A percentile compares a stretch with the other conserved stretches of the same genome.
Conservation (phyloP, 2,329 filamentous ascomycete genomes). For the Hysterium pulicare region DNA sequence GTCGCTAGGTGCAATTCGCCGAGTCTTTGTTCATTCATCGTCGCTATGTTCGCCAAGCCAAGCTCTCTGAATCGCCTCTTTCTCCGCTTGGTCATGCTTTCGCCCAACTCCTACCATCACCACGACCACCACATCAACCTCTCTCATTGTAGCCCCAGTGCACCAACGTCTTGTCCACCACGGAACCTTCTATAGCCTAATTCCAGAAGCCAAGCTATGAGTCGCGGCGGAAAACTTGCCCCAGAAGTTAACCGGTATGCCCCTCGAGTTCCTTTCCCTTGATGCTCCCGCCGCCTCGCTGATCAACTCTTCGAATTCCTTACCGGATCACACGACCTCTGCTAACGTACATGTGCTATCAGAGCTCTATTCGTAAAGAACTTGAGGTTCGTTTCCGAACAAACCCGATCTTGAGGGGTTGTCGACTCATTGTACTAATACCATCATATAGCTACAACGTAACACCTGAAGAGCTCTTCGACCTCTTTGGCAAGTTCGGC, state of each 20-base stretch:
- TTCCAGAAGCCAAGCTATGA: slow-evolving; percentile 67
- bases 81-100: background rate
- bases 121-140: background rate
- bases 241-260: slow-evolving; percentile 97
- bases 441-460: slow-evolving; percentile 80
- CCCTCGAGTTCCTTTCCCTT: slow-evolving; percentile 24
- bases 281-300: slow-evolving; percentile 8
- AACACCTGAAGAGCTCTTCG: slow-evolving; percentile 94
- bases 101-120: too few relatives aligned
- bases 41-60: too few relatives aligned
- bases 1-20: too few relatives aligned
- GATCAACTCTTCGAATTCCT: slow-evolving; percentile 8
- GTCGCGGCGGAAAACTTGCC: slow-evolving; percentile 93
- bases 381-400: slow-evolving; percentile 64
- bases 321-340: slow-evolving; percentile 22
- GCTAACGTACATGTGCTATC: slow-evolving; percentile 24
- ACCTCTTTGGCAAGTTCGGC: slow-evolving; percentile 97
- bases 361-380: slow-evolving; percentile 99
- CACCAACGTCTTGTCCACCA: background rate
- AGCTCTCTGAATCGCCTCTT: background rate
- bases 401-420: background rate
- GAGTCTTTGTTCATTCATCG: too few relatives aligned
- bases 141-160: background rate
- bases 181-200: background rate
- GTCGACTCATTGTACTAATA: background rate